These are phyloP conservation scores for Periconia sp. DNA, from an alignment of 2,329 filamentous ascomycete species.

Conservation along the genomic window DNA sequence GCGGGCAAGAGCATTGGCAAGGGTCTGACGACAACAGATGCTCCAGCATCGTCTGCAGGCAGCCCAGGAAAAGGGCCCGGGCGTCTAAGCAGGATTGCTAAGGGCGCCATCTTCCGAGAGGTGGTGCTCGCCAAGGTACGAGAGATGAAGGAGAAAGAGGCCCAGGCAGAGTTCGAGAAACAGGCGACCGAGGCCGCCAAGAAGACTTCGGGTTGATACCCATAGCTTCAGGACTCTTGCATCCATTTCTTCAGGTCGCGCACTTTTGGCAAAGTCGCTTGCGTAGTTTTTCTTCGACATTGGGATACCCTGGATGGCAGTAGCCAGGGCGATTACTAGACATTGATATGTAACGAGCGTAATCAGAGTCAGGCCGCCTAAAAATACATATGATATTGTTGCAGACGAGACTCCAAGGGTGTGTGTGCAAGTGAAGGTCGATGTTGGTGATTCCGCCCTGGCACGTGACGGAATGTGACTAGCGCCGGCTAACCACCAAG, in stretches of 20 bases:
- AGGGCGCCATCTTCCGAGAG: slow-evolving; percentile 85
- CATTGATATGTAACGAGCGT: slow-evolving; percentile 5
- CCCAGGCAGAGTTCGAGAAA: slow-evolving; percentile 71
- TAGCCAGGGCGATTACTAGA: slow-evolving; percentile 25
- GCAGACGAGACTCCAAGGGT: too few species aligned
- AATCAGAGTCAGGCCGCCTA: too few species aligned
- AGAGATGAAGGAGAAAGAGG: slow-evolving; percentile 87
- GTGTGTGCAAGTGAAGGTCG: too few species aligned
- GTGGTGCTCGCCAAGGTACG: slow-evolving; percentile 92
- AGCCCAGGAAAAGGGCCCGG: slow-evolving; percentile 50
- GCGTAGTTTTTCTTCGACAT: slow-evolving; percentile 5
- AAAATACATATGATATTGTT: too few species aligned
- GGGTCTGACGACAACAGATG: slow-evolving; percentile 37
- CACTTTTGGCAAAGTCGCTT: slow-evolving; percentile 2
- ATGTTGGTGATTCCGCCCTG: too few species aligned
- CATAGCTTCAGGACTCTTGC: too few species aligned
- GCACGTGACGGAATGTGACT: slow-evolving; percentile 1
- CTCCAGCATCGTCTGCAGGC: slow-evolving; percentile 9
- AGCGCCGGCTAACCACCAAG: slow-evolving; percentile 6
- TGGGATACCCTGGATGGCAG: slow-evolving; percentile 37
- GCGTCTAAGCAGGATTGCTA: slow-evolving; percentile 64
- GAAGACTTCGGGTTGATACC: slow-evolving; percentile 20
- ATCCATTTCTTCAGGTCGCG: not conserved
- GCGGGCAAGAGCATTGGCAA: slow-evolving; percentile 28
- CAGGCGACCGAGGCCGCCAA: slow-evolving; percentile 51